These are phyloP conservation scores for Lupinus albus DNA, from an alignment of 306 rosid species.

Conservation along the genomic window DNA sequence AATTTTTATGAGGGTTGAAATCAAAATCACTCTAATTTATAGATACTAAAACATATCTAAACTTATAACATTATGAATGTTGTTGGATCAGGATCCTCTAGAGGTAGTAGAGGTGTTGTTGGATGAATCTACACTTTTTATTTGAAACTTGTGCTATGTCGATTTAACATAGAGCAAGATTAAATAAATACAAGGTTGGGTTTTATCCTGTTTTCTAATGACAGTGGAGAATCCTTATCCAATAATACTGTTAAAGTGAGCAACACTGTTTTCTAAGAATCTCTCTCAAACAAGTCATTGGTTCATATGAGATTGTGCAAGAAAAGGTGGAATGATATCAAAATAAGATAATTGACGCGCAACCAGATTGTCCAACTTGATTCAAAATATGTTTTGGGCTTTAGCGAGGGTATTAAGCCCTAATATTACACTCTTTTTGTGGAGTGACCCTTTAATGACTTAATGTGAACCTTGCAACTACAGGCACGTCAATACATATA, in stretches of 20 bases:
- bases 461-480: background rate
- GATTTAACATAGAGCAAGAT: too few species aligned
- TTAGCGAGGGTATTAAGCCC: background rate
- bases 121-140: too few species aligned
- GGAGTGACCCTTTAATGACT: background rate
- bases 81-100: too few species aligned
- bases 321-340: constrained; percentile 1
- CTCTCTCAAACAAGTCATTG: background rate
- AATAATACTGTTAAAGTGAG: too few species aligned
- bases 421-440: background rate
- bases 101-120: too few species aligned
- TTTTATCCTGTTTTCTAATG: too few species aligned
- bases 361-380: background rate
- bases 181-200: too few species aligned
- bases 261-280: background rate
- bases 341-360: constrained; percentile 1
- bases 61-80: too few species aligned
- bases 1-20: too few species aligned
- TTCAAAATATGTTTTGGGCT: background rate
- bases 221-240: background rate
- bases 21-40: too few species aligned
- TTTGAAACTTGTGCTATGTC: too few species aligned
- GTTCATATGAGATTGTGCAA: background rate
- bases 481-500: background rate
- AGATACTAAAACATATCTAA: too few species aligned